phyloP scores from a whole-genome alignment of 2,329 filamentous ascomycete genomes.

The Sporothrix protearum region DNA sequence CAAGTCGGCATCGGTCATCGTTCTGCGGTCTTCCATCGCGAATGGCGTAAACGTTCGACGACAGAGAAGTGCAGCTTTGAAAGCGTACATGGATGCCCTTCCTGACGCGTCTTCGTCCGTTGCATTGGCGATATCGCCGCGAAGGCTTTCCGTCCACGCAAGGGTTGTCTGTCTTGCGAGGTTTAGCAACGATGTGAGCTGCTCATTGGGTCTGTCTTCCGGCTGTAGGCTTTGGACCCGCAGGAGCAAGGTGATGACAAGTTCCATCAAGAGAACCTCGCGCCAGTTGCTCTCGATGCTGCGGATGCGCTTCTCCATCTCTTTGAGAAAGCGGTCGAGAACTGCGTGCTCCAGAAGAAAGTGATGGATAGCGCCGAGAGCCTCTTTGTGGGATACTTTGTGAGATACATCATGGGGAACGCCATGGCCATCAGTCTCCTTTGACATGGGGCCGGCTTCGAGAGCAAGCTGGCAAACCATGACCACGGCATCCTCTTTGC shows the following conservation, averaged over 20 bases:
- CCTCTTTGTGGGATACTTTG: conserved; percentile 27
- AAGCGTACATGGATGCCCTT: conserved; percentile 43
- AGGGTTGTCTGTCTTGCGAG: conserved; percentile 43
- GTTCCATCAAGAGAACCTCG: conserved; percentile 56
- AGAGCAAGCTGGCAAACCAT: conserved; percentile 51
- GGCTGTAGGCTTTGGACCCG: conserved; percentile 35
- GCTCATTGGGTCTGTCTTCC: background rate
- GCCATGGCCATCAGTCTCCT: no score
- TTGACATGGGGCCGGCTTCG: conserved; percentile 52
- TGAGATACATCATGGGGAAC: no score
- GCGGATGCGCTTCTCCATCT: conserved; percentile 44
- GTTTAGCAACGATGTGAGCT: conserved; percentile 36
- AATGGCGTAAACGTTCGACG: conserved; percentile 38
- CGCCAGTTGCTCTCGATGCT: conserved; percentile 55
- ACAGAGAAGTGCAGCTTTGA: conserved; percentile 57
- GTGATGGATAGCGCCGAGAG: conserved; percentile 44
- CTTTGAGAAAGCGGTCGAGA: conserved; percentile 45
- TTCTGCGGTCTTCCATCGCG: no score
- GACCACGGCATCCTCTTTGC: conserved; percentile 46
- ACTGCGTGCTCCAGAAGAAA: conserved; percentile 51
- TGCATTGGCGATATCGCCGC: conserved; percentile 42
- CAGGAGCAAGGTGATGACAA: conserved; percentile 50
- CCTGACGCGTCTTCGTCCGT: conserved; percentile 39
- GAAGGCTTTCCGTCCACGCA: conserved; percentile 49
- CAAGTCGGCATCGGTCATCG: background rate